These are phyloP conservation scores for Ricinus communis DNA, from an alignment of 345 rosid species.

Conservation along the genomic window DNA sequence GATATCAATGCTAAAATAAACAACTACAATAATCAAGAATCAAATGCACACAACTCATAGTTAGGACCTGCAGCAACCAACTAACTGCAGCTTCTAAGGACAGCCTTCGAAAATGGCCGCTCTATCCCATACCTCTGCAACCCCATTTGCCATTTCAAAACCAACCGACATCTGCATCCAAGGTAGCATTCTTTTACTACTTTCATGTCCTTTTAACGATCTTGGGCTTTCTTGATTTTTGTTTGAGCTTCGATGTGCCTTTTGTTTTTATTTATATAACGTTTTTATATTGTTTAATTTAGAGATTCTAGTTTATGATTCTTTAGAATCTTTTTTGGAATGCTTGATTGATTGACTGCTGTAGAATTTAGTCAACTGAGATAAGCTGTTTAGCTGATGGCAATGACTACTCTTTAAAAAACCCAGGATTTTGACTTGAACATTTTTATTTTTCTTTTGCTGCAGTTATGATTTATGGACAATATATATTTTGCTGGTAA, in stretches of 20 bases:
- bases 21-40: too few species aligned
- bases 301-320: too few species aligned
- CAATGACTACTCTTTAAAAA: neutral
- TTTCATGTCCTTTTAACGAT: neutral
- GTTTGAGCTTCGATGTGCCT: too few species aligned
- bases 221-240: neutral
- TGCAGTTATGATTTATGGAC: too few species aligned
- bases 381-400: neutral
- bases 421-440: neutral
- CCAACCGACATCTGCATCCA: conserved; percentile 14
- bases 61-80: too few species aligned
- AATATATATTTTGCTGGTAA: too few species aligned
- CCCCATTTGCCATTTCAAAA: conserved; percentile 15
- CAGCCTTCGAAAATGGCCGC: conserved; percentile 16
- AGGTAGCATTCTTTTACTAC: conserved; percentile 8
- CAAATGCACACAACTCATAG: too few species aligned
- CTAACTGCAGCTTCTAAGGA: too few species aligned
- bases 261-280: neutral
- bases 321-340: neutral
- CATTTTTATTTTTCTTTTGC: too few species aligned
- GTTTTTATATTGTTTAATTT: too few species aligned
- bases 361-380: neutral
- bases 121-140: conserved; percentile 8
- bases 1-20: too few species aligned
- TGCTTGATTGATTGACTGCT: neutral